A percentile compares a stretch with the other conserved stretches of the same genome.
These are phyloP conservation scores for Pseudocohnilembus persalinus DNA, from an alignment of 169 alveolate genomes.

Conservation along the genomic window DNA sequence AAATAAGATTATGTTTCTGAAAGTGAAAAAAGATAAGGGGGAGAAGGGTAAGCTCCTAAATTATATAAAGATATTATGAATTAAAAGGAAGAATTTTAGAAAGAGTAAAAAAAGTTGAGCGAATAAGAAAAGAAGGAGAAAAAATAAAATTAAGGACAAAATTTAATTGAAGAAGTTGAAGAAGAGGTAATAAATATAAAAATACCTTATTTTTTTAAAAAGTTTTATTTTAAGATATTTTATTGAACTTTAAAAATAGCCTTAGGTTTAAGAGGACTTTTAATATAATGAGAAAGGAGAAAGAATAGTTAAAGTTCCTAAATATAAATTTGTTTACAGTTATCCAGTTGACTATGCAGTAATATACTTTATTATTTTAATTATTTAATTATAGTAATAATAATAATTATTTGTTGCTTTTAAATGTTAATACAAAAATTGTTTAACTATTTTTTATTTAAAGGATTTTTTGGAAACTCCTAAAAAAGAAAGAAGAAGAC, in stretches of 20 bases:
- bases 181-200: conserved; percentile 42
- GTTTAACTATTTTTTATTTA: too few relatives aligned
- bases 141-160: conserved; percentile 19
- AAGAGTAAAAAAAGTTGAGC: too few relatives aligned
- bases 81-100: conserved; percentile 36
- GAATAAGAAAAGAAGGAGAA: too few relatives aligned
- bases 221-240: too few relatives aligned
- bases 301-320: conserved; percentile 54
- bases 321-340: conserved; percentile 59
- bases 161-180: conserved; percentile 21
- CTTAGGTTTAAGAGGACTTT: too few relatives aligned
- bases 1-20: conserved; percentile 9
- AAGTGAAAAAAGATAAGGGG: conserved; percentile 44
- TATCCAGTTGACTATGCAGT: conserved; percentile 71
- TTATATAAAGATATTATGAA: conserved; percentile 59
- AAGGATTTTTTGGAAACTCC: conserved; percentile 34
- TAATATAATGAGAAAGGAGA: conserved; percentile 51
- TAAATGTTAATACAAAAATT: too few relatives aligned
- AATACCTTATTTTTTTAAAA: too few relatives aligned
- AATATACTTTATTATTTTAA: conserved; percentile 9
- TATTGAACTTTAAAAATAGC: too few relatives aligned
- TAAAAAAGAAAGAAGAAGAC: conserved; percentile 37
- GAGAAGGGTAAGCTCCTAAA: conserved; percentile 47
- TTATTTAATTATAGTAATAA: neutral
- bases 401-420: too few relatives aligned